Conservation (phyloP, 495 filamentous ascomycete genomes). For the Lasiosphaeria ovina region DNA sequence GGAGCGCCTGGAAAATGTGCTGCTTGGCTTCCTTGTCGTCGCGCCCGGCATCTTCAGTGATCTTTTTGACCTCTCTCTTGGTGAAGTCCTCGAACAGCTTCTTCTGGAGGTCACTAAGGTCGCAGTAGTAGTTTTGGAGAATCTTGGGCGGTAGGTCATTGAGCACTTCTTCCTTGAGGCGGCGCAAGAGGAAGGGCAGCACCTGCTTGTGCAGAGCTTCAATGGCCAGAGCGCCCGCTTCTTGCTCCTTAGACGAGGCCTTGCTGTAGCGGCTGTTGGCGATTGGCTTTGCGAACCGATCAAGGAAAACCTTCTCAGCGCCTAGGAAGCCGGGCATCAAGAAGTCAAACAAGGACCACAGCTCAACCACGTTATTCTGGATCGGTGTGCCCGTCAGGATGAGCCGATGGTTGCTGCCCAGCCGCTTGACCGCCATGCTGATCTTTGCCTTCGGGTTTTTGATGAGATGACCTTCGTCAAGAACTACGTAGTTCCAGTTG, state of each 20-base stretch:
- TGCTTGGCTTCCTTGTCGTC: conserved; percentile 89
- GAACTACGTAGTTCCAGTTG: conserved; percentile 94
- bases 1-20: conserved; percentile 97
- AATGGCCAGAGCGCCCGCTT: conserved; percentile 91
- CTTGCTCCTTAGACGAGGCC: conserved; percentile 96
- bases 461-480: conserved; percentile 97
- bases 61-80: conserved; percentile 82
- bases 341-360: conserved; percentile 98
- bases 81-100: conserved; percentile 95
- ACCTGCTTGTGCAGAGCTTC: conserved; percentile 98
- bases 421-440: conserved; percentile 81
- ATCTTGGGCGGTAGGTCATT: conserved; percentile 98
- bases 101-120: conserved; percentile 92
- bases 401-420: conserved; percentile 86
- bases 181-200: conserved; percentile 90
- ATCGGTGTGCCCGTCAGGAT: conserved; percentile 97
- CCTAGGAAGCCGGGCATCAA: conserved; percentile 98
- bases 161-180: conserved; percentile 95
- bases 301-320: conserved; percentile 97
- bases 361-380: conserved; percentile 94
- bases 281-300: conserved; percentile 96
- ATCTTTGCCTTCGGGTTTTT: conserved; percentile 97
- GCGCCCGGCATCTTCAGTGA: conserved; percentile 72
- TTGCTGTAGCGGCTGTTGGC: conserved; percentile 92
- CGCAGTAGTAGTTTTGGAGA: conserved; percentile 98